These are phyloP conservation scores for Calocera cornea DNA, from an alignment of 768 basidiomycete genomes.

Conservation along the genomic window DNA sequence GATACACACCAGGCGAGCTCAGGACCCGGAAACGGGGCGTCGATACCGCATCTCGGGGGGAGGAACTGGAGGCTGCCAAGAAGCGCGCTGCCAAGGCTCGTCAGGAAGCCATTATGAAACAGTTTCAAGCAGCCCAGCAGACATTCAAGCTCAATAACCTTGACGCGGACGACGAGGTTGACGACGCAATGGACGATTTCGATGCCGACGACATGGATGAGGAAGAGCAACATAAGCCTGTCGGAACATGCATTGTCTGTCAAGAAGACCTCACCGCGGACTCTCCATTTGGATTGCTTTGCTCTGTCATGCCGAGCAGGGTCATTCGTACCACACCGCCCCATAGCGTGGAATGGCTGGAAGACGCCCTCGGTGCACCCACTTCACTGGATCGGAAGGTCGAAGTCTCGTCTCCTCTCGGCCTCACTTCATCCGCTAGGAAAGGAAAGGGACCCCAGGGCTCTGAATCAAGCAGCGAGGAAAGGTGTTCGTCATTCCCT, in stretches of 20 bases:
- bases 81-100: slow-evolving; percentile 76
- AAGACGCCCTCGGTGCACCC: slow-evolving; percentile 54
- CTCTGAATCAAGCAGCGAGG: background rate
- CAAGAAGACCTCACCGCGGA: slow-evolving; percentile 75
- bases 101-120: slow-evolving; percentile 87
- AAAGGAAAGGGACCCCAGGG: background rate
- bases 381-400: slow-evolving; percentile 47
- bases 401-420: background rate
- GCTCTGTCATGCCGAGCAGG: slow-evolving; percentile 76
- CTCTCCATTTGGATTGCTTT: slow-evolving; percentile 72
- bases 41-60: slow-evolving; percentile 29
- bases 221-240: slow-evolving; percentile 32
- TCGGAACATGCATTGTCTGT: slow-evolving; percentile 95
- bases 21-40: slow-evolving; percentile 34
- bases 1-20: slow-evolving; percentile 46
- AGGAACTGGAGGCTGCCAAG: slow-evolving; percentile 47
- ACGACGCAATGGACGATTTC: slow-evolving; percentile 38
- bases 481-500: slow-evolving; percentile 32
- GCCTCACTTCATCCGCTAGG: background rate
- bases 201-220: slow-evolving; percentile 37
- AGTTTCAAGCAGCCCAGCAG: slow-evolving; percentile 87
- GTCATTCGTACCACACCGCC: slow-evolving; percentile 63
- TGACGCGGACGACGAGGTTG: slow-evolving; percentile 47
- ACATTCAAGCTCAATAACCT: slow-evolving; percentile 63
- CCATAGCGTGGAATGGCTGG: slow-evolving; percentile 37